These are phyloP conservation scores for Teratosphaeriaceae sp. DNA, from an alignment of 2,329 filamentous ascomycete genomes.

Conservation along the genomic window DNA sequence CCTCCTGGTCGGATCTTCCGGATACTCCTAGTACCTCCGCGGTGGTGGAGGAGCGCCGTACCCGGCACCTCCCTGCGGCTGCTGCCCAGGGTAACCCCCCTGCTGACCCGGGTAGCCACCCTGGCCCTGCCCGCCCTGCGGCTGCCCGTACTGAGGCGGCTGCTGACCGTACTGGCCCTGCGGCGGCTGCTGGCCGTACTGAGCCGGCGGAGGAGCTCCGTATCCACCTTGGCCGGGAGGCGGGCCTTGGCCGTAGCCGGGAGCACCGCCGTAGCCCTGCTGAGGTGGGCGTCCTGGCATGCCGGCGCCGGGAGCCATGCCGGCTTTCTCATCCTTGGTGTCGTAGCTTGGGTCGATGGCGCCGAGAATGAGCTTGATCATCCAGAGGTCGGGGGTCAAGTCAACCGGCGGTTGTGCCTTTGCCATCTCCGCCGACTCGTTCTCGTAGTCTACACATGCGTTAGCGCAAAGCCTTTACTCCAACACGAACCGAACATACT, in stretches of 20 bases:
- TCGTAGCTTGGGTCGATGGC: conserved; percentile 61
- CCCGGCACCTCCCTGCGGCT: conserved; percentile 2
- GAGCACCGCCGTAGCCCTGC: conserved; percentile 17
- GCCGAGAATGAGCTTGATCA: conserved; percentile 61
- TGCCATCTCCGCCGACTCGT: conserved; percentile 61
- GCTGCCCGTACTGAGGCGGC: conserved; percentile 8
- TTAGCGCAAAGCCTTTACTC: too few species aligned
- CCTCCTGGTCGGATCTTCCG: not conserved
- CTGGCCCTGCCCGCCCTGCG: conserved; percentile 9
- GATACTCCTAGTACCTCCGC: conserved; percentile 7
- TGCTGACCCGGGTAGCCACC: conserved; percentile 10
- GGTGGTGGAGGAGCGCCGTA: conserved; percentile 1
- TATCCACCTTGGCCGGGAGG: conserved; percentile 13
- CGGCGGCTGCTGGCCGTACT: conserved; percentile 6
- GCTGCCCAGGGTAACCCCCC: conserved; percentile 2
- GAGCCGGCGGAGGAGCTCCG: conserved; percentile 15
- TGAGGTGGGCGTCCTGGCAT: conserved; percentile 24
- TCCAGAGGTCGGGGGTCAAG: conserved; percentile 59
- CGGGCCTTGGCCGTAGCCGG: conserved; percentile 19
- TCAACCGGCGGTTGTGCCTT: conserved; percentile 55
- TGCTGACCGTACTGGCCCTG: conserved; percentile 6
- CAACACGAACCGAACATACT: conserved; percentile 47
- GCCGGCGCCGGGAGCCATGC: conserved; percentile 27
- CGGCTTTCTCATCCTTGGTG: conserved; percentile 54
- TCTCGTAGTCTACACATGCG: conserved; percentile 51